phyloP scores from a whole-genome alignment of 495 filamentous ascomycete species.

The Penicillium maclennaniae region DNA sequence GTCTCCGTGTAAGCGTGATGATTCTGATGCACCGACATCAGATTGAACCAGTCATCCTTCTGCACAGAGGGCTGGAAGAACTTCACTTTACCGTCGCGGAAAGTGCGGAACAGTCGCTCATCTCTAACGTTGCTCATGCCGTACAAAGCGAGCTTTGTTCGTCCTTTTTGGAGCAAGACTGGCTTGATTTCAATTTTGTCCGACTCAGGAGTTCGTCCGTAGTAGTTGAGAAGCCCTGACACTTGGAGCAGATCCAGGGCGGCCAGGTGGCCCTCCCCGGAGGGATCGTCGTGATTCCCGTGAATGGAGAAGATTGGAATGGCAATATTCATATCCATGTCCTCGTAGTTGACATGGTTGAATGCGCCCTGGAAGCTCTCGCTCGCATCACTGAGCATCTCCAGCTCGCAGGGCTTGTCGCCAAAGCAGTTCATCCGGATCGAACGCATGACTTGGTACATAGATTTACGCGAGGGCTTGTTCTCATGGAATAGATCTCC shows the following conservation, averaged over 20 bases:
- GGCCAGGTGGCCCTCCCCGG: slow-evolving; percentile 85
- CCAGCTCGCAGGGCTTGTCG: slow-evolving; percentile 90
- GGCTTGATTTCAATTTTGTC: slow-evolving; percentile 92
- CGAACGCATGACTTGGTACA: slow-evolving; percentile 96
- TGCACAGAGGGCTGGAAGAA: slow-evolving; percentile 85
- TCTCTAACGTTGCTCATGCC: slow-evolving; percentile 96
- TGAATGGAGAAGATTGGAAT: slow-evolving; percentile 99
- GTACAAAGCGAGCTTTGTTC: slow-evolving; percentile 91
- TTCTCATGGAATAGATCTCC: slow-evolving; percentile 99
- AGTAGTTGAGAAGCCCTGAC: slow-evolving; percentile 92
- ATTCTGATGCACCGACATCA: slow-evolving; percentile 96
- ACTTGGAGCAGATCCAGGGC: slow-evolving; percentile 88
- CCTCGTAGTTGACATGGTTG: slow-evolving; percentile 94
- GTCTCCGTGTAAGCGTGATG: slow-evolving; percentile 88
- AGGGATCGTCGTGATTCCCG: slow-evolving; percentile 97
- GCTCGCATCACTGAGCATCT: slow-evolving; percentile 88
- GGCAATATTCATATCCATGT: slow-evolving; percentile 94
- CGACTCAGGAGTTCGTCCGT: slow-evolving; percentile 82
- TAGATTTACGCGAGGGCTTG: slow-evolving; percentile 89
- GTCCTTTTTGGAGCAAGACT: slow-evolving; percentile 87
- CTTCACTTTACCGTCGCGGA: slow-evolving; percentile 86
- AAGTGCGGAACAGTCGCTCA: slow-evolving; percentile 89
- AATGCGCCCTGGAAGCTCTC: slow-evolving; percentile 83
- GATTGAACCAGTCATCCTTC: slow-evolving; percentile 90
- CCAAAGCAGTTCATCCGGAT: slow-evolving; percentile 91